A percentile compares a stretch with the other conserved stretches of the same genome.
phyloP scores from a whole-genome alignment of 2,329 filamentous ascomycete species.

The Zasmidium angulare region DNA sequence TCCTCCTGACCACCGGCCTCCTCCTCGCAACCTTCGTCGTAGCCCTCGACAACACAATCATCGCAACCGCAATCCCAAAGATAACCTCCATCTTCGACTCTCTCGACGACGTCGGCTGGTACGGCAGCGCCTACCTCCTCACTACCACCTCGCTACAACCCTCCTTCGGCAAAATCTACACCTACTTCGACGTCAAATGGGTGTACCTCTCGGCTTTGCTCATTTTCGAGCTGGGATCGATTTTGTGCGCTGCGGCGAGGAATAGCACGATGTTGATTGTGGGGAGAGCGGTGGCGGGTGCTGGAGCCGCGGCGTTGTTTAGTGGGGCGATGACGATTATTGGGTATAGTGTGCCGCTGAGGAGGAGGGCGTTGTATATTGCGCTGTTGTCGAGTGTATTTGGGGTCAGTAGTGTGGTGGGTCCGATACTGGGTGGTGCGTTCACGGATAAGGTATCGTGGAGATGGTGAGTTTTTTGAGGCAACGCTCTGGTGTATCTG shows the following conservation, averaged over 20 bases:
- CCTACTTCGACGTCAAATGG: constrained; percentile 56
- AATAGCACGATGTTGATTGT: constrained; percentile 55
- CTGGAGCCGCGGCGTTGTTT: constrained; percentile 53
- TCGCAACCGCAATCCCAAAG: constrained; percentile 39
- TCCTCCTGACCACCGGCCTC: constrained; percentile 25
- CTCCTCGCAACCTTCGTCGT: constrained; percentile 22
- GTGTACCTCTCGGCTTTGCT: constrained; percentile 52
- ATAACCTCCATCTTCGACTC: constrained; percentile 51
- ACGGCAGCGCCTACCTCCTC: constrained; percentile 47
- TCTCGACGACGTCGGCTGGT: constrained; percentile 50
- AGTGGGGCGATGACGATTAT: constrained; percentile 56
- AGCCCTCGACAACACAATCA: constrained; percentile 41
- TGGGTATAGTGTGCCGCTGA: constrained; percentile 42
- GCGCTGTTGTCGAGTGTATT: constrained; percentile 40
- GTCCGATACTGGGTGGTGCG: constrained; percentile 44
- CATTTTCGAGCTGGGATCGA: constrained; percentile 51
- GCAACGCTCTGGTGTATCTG: not conserved
- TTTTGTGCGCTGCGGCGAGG: constrained; percentile 53
- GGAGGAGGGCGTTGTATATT: constrained; percentile 45
- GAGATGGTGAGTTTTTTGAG: constrained; percentile 27
- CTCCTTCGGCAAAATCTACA: constrained; percentile 58
- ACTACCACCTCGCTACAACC: constrained; percentile 43
- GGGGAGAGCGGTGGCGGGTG: constrained; percentile 55
- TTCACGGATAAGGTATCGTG: constrained; percentile 42
- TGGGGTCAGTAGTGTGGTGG: constrained; percentile 41